Base-by-base conservation (phyloP, 805 yeast genomes). In the Kluyveromyces siamensis region DNA sequence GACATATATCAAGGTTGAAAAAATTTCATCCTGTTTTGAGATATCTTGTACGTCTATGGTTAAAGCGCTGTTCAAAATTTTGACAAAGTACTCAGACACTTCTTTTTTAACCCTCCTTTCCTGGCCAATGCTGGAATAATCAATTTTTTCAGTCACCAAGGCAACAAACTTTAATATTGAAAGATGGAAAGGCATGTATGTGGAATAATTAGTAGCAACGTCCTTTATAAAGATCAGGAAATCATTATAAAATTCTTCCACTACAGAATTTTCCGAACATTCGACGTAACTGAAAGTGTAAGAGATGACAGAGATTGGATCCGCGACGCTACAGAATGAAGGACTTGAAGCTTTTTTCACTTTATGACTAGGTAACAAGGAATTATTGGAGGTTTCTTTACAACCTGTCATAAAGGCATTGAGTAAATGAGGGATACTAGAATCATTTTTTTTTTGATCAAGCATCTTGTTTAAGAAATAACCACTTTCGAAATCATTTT, bases 361-460 rank as follows among this genome's bases (percentile, higher is more conserved):
- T 11, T 48, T 30, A 16, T 47, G 44, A 8, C 46, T 30, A 13
- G 50, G 48, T 6, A 65, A 58, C 39, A 65, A 60, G 40, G 57
- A 58, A 1, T 53, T 43, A 13, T 52, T 47, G 6, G 58, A 46
- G 39, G 40, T 53, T 18, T 50, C 53, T 39, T 64, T 61, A 45
- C 58, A 59, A 37, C 68, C 58, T 37, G 48, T 40, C 8, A 63
- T 55, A 13, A 63, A 47, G 17, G 66, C 58, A 36, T 77, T 72
- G 54, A 87, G 71, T 5, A 89, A 67, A 55, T 77, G 75, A 0
- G 95, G 90, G 13, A 88, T 68, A 0, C 95, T 84, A 6, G 78
- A 57, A 49, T 81, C 85, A 0, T 95, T 85, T 53, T 86, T 78
- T 8, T 95, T 84, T 0, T 93, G 91, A 66, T 90, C 96, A 44